Conservation (phyloP, 345 rosid species). For the Salix suchowensis region DNA sequence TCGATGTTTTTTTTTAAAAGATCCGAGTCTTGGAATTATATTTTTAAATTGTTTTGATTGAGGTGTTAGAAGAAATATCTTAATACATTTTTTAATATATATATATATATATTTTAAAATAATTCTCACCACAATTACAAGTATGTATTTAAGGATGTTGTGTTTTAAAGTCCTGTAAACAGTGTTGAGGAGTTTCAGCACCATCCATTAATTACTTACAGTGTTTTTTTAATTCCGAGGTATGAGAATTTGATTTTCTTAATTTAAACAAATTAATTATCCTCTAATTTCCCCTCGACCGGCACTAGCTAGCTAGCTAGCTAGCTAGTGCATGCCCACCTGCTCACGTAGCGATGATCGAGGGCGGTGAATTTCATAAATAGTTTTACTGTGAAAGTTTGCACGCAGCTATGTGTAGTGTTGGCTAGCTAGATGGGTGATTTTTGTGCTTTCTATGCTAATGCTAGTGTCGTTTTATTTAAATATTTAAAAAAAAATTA, state of each 20-base stretch:
- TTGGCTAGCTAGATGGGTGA: not conserved
- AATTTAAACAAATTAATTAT: not conserved
- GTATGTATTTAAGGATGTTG: too few species aligned
- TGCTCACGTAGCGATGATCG: not conserved
- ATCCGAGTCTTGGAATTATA: too few species aligned
- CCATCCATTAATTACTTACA: not conserved
- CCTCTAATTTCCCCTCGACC: not conserved
- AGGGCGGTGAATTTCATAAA: not conserved
- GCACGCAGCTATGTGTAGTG: not conserved
- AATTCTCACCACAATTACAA: too few species aligned
- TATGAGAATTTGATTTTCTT: not conserved
- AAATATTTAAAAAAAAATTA: too few species aligned
- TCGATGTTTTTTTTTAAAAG: not conserved
- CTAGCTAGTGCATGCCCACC: not conserved
- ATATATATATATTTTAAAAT: too few species aligned
- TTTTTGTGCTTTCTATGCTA: not conserved
- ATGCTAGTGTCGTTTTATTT: too few species aligned
- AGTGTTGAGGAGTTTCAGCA: not conserved
- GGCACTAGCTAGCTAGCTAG: not conserved
- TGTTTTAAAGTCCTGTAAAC: too few species aligned
- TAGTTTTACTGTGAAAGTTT: not conserved
- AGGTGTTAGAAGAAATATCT: too few species aligned
- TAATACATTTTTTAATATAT: too few species aligned
- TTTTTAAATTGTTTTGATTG: too few species aligned
- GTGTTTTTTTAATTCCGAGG: not conserved